These are phyloP conservation scores for Apiospora koreana DNA, from an alignment of 2,329 filamentous ascomycete species.

Conservation along the genomic window DNA sequence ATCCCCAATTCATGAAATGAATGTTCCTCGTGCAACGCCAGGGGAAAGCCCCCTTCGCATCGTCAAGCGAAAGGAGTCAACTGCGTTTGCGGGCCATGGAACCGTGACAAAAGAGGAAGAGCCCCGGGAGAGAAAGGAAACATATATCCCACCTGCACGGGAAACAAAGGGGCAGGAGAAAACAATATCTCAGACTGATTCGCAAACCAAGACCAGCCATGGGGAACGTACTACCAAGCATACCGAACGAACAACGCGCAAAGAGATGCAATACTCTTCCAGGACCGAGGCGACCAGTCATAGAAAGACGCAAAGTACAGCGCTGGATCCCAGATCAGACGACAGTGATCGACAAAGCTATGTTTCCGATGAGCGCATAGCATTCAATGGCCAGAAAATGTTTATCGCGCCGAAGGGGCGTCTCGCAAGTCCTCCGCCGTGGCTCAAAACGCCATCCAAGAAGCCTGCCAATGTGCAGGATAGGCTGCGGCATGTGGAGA, in stretches of 20 bases:
- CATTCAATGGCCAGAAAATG: slow-evolving; percentile 10
- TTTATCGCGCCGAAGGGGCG: slow-evolving; percentile 20
- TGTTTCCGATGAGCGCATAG: background rate
- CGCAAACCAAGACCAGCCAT: background rate
- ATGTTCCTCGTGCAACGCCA: background rate
- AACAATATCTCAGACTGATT: background rate
- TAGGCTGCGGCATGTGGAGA: slow-evolving; percentile 24
- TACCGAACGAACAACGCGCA: background rate
- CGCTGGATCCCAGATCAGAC: background rate
- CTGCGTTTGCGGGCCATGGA: background rate
- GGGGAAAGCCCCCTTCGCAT: background rate
- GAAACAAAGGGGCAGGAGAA: background rate
- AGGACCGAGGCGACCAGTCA: background rate
- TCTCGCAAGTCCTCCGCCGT: slow-evolving; percentile 28
- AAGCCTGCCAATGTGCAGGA: slow-evolving; percentile 22
- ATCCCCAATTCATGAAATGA: background rate
- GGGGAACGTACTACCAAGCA: background rate
- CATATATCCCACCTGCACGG: background rate
- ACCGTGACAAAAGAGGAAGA: background rate
- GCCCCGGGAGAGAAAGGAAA: background rate
- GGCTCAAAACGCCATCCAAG: slow-evolving; percentile 29
- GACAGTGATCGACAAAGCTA: slow-evolving; percentile 2
- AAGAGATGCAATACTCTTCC: background rate
- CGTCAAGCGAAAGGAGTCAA: background rate
- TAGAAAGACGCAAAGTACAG: background rate